These are phyloP conservation scores for Rhodotorula sp. DNA, from an alignment of 1,284 basidiomycete genomes.

Conservation along the genomic window DNA sequence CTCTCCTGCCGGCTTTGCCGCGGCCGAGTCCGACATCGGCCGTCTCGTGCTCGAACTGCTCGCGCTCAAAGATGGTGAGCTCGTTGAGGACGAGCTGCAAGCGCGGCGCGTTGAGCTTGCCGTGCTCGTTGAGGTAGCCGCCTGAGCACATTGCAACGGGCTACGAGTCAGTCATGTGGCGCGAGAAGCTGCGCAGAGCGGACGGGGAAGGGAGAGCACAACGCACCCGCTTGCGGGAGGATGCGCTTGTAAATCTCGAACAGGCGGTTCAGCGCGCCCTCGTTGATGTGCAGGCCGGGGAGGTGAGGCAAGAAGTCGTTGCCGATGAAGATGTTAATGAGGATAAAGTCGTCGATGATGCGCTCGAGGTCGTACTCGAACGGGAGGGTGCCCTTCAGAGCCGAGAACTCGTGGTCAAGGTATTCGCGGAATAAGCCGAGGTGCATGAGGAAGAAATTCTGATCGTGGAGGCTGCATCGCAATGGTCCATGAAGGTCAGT, in stretches of 20 bases:
- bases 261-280: constrained; percentile 87
- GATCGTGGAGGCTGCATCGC: constrained; percentile 78
- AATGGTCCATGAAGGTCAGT: not conserved
- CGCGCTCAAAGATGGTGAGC: constrained; percentile 82
- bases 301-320: constrained; percentile 97
- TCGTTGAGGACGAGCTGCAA: constrained; percentile 86
- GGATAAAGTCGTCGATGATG: constrained; percentile 96
- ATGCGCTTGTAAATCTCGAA: constrained; percentile 95
- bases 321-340: constrained; percentile 93
- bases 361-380: constrained; percentile 84
- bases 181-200: not conserved
- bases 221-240: constrained; percentile 73
- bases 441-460: constrained; percentile 94
- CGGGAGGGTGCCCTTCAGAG: constrained; percentile 54
- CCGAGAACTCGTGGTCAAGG: constrained; percentile 87
- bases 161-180: no score
- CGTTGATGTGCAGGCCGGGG: constrained; percentile 95
- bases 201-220: not conserved
- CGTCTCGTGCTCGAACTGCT: constrained; percentile 87
- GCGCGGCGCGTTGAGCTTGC: constrained; percentile 75
- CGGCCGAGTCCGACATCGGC: constrained; percentile 67
- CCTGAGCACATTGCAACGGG: constrained; percentile 57
- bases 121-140: constrained; percentile 91
- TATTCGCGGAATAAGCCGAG: constrained; percentile 95
- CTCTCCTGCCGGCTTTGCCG: constrained; percentile 51